Evolutionary conservation across 345 rosid species (phyloP).

Genomic region (Salix brachista): DNA sequence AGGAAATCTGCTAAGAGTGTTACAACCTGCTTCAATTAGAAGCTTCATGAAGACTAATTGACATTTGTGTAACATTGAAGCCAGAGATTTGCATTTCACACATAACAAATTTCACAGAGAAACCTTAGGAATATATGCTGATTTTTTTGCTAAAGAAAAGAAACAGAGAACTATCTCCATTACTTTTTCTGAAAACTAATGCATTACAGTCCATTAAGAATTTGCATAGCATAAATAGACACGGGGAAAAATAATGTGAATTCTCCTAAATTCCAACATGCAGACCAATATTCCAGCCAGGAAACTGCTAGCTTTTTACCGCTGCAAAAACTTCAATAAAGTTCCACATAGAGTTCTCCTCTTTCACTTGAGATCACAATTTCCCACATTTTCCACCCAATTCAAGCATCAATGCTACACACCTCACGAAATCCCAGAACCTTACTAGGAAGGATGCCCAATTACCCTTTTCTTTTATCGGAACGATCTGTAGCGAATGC

Average conservation of each 20-base stretch:
- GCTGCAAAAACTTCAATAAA: not conserved
- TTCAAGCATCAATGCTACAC: no score
- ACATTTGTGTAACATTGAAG: constrained; percentile 1
- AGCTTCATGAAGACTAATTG: not conserved
- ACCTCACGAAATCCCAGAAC: not conserved
- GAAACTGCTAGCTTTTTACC: not conserved
- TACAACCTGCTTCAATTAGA: constrained; percentile 1
- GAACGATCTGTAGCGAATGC: not conserved
- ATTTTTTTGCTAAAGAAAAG: no score
- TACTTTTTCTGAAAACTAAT: not conserved
- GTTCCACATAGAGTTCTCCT: not conserved
- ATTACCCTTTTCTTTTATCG: not conserved
- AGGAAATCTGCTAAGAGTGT: not conserved
- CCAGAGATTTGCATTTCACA: not conserved
- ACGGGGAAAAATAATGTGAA: not conserved
- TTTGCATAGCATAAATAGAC: not conserved
- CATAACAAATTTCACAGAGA: not conserved
- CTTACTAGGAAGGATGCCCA: not conserved
- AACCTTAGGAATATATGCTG: not conserved
- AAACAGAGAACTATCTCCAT: not conserved
- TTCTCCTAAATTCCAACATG: not conserved
- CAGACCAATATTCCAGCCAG: not conserved
- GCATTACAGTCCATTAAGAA: not conserved
- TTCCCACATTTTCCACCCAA: no score
- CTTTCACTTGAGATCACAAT: not conserved